Evolutionary conservation across 306 rosid genomes (phyloP).

Genomic region (Hippophae tibetana): DNA sequence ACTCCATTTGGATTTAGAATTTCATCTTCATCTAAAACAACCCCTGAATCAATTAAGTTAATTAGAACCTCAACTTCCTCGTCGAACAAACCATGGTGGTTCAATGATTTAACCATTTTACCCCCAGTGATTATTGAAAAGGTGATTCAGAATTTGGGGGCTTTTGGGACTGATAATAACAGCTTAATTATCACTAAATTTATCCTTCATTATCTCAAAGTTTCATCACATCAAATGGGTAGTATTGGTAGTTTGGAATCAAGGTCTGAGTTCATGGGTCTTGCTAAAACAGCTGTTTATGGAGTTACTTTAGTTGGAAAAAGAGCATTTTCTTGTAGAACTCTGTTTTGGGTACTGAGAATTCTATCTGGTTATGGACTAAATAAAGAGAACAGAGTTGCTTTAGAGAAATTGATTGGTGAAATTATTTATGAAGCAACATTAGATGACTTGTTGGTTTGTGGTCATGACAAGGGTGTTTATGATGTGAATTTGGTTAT

Average conservation of each 20-base stretch:
- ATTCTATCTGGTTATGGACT: slow-evolving; percentile 46
- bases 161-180: slow-evolving; percentile 35
- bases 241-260: neutral
- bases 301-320: slow-evolving; percentile 44
- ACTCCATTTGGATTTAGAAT: slow-evolving; percentile 23
- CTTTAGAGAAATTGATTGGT: slow-evolving; percentile 66
- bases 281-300: slow-evolving; percentile 54
- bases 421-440: slow-evolving; percentile 52
- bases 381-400: slow-evolving; percentile 33
- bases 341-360: slow-evolving; percentile 54
- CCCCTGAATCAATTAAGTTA: slow-evolving; percentile 36
- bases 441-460: slow-evolving; percentile 59
- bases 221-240: slow-evolving; percentile 22
- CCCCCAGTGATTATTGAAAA: slow-evolving; percentile 54
- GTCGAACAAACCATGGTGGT: slow-evolving; percentile 63
- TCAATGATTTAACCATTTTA: slow-evolving; percentile 50
- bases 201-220: slow-evolving; percentile 54
- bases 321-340: slow-evolving; percentile 50
- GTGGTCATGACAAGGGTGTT: slow-evolving; percentile 38
- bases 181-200: slow-evolving; percentile 53
- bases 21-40: slow-evolving; percentile 34
- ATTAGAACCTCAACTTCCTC: neutral
- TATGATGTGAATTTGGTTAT: slow-evolving; percentile 63
- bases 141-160: slow-evolving; percentile 35
- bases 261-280: slow-evolving; percentile 29